These are phyloP conservation scores for Epichloe brachyelytri DNA, from an alignment of 2,329 filamentous ascomycete genomes.

Conservation along the genomic window DNA sequence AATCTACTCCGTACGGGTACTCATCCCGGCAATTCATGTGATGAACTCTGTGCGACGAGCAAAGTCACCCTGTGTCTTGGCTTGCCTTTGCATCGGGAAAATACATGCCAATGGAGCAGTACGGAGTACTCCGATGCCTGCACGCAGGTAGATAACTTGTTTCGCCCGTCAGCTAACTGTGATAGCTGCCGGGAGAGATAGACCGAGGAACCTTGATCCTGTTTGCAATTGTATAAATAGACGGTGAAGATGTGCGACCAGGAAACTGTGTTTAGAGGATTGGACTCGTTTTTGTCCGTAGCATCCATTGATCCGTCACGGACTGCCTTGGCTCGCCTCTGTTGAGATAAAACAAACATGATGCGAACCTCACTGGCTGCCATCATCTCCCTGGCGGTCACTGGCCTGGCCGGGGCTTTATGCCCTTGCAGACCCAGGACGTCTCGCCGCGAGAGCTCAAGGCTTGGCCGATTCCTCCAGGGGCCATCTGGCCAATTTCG, in stretches of 20 bases:
- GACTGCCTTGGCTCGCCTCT: too few relatives aligned
- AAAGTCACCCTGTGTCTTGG: too few relatives aligned
- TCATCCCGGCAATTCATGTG: too few relatives aligned
- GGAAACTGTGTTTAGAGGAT: background rate
- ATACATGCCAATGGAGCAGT: background rate
- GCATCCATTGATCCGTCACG: background rate
- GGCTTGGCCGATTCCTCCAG: conserved; percentile 14
- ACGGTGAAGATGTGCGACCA: background rate
- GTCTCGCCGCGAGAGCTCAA: conserved; percentile 14
- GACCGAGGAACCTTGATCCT: background rate
- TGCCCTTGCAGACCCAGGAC: conserved; percentile 20
- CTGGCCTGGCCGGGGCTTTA: conserved; percentile 14
- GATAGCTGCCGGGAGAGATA: too few relatives aligned
- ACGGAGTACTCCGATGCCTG: too few relatives aligned
- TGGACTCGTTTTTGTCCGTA: background rate
- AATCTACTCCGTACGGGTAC: too few relatives aligned
- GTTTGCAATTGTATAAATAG: conserved; percentile 1
- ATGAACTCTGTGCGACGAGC: too few relatives aligned
- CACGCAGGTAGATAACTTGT: too few relatives aligned
- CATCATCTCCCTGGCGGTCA: conserved; percentile 14
- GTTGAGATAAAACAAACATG: conserved; percentile 10
- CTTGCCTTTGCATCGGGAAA: background rate
- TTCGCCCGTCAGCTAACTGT: too few relatives aligned
- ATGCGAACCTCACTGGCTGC: conserved; percentile 12
- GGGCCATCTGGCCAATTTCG: conserved; percentile 20